A percentile compares a stretch with the other conserved stretches of the same genome.
phyloP scores from a whole-genome alignment of 257 asterid species.

The Penstemon newberryi region DNA sequence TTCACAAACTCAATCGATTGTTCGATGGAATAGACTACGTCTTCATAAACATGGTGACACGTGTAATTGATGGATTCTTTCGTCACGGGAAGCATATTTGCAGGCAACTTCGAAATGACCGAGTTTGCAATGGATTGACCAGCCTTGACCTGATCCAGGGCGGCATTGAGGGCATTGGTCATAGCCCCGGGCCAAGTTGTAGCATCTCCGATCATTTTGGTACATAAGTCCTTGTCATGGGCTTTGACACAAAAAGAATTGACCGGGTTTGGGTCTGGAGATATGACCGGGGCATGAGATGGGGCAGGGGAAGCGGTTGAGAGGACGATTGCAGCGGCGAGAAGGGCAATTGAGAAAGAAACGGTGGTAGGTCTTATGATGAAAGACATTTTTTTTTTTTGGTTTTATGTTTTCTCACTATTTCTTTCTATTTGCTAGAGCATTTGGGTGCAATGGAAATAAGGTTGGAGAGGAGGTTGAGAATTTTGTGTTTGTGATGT shows the following conservation, averaged over 20 bases:
- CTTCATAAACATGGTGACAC: conserved; percentile 21
- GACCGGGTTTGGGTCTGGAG: not conserved
- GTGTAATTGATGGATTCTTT: conserved; percentile 20
- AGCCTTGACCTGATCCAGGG: conserved; percentile 7
- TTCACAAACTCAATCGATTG: conserved; percentile 21
- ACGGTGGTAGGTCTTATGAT: conserved; percentile 5
- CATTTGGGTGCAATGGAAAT: no score
- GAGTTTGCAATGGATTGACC: conserved; percentile 17
- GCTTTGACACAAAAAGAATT: conserved; percentile 29
- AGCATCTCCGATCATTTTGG: conserved; percentile 20
- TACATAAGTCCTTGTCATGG: conserved; percentile 28
- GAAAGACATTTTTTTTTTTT: conserved; percentile 19
- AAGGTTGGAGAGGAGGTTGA: no score
- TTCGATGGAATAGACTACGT: conserved; percentile 21
- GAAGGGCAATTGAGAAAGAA: conserved; percentile 13
- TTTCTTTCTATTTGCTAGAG: no score
- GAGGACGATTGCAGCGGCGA: conserved; percentile 13
- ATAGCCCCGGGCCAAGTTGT: conserved; percentile 32
- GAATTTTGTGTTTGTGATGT: no score
- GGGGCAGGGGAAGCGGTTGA: not conserved
- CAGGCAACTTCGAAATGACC: conserved; percentile 26
- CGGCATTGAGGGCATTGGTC: conserved; percentile 29
- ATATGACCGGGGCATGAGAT: not conserved
- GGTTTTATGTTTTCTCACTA: not conserved
- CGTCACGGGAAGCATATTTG: not conserved